Conservation (phyloP, 495 filamentous ascomycete genomes). For the Acidomyces sp. region DNA sequence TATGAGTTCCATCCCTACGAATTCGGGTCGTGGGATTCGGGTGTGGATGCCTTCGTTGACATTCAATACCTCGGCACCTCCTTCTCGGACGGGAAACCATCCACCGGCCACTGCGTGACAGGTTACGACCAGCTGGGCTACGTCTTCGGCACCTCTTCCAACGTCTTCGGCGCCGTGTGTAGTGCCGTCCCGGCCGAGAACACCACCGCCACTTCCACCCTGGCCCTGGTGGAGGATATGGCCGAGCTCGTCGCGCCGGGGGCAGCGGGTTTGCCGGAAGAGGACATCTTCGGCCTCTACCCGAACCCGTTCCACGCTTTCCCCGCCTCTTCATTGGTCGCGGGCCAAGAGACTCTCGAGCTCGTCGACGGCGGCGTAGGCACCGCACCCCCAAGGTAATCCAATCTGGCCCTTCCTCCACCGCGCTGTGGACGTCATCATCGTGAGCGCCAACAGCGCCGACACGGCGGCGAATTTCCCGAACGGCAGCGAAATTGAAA, state of each 20-base stretch:
- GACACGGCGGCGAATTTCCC: constrained; percentile 31
- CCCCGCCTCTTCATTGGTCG: constrained; percentile 20
- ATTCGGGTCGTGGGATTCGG: constrained; percentile 34
- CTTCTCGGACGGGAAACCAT: constrained; percentile 25
- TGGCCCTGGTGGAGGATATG: constrained; percentile 1
- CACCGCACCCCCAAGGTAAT: constrained; percentile 32
- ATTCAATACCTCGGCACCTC: constrained; percentile 33
- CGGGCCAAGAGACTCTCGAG: constrained; percentile 22
- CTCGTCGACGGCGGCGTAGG: constrained; percentile 36
- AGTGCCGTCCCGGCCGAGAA: constrained; percentile 7
- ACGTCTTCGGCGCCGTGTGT: constrained; percentile 30
- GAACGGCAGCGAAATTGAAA: constrained; percentile 29
- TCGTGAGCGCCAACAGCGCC: constrained; percentile 34
- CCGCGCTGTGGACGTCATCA: constrained; percentile 28
- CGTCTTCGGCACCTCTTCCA: constrained; percentile 32
- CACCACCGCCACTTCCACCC: constrained; percentile 8
- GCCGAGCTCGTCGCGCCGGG: constrained; percentile 14
- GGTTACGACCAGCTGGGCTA: constrained; percentile 40
- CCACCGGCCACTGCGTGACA: constrained; percentile 26
- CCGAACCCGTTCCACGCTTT: constrained; percentile 34
- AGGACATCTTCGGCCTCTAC: constrained; percentile 28
- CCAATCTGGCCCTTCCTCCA: constrained; percentile 36
- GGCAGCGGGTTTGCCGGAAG: constrained; percentile 9
- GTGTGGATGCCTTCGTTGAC: constrained; percentile 31
- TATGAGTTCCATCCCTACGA: constrained; percentile 39